Evolutionary conservation across 2,329 filamentous ascomycete genomes (phyloP), one percentile per base, ranked within the genome.

Genomic region (Furcasterigmium sp.): DNA sequence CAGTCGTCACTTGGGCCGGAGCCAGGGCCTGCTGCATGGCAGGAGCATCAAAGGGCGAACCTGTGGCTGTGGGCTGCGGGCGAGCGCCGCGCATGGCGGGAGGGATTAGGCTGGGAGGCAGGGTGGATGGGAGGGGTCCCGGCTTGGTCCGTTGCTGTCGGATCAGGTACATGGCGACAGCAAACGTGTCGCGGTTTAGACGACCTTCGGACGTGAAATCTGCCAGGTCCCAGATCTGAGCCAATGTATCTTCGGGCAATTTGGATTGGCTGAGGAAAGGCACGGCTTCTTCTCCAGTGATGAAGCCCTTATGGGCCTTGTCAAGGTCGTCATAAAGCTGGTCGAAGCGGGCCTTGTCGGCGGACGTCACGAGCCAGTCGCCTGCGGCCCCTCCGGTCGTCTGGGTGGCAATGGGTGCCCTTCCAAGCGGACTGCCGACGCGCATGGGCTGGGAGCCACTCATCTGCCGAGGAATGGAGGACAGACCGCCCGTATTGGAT

Each of bases 121-220:
- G 69, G n/a, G 80, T 76, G 18, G 84, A 72, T 3, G 93, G 93
- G 25, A 97, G 65, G 21, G 79, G 70, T 44, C 84, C 80, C 45
- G 81, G 80, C 49, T 83, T 85, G 51, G 78, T 85, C 42, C 91
- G 79, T 61, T 96, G 91, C 61, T 95, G 87, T 48, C 91, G 81
- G 55, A 98, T 96, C 40, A 98, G 74, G 60, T 94, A 94, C 91
- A 98, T 96, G 42, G 93, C 91, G 37, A 98, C 90, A 0, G 93
- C 90, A 59, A 98, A 98, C 55, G 95, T 91, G 53, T 98, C 93
- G 54, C 80, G 82, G 37, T 78, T 90, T 44, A 98, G 71, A 45
- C 85, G 84, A 10, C 93, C 93, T 53, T 91, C 86, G 8, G 89
- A 93, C 57, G 88, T 89, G 64, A 96, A 89, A 64, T 98, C 93